Base-by-base conservation (phyloP, 2,329 filamentous ascomycete genomes). In the Xylaria sp. region DNA sequence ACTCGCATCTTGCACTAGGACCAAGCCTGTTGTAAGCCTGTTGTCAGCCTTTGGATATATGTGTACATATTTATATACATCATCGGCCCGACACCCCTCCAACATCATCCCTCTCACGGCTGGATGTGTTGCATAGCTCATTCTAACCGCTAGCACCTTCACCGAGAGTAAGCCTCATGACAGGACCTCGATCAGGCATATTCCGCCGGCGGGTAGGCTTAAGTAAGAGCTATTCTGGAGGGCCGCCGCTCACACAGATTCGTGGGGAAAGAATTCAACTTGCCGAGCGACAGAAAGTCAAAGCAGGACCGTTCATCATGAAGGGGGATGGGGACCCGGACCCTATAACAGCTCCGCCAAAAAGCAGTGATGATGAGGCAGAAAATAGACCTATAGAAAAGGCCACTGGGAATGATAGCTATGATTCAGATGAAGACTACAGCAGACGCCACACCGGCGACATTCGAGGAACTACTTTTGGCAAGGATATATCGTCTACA, bases 391-490 rank as follows among this genome's bases (percentile, higher is more conserved):
- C 33, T n/a, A 11, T 37, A 38, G 37, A 23, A 55, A 35, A 64
- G 62, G 25, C 27, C 3, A 10, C 15, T 21, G 2, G 48, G 38
- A n/a, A 54, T 23, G 56, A 65, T 48, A 25, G 21, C 49, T 38
- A 63, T 25, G 63, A 67, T 55, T 68, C 66, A 21, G 66, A 70
- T 44, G 69, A 74, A 31, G 62, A 67, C n/a, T 69, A 74, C n/a
- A 69, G 75, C 17, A 60, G 57, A 25, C 64, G 58, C 31, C 58
- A 60, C n/a, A 64, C 67, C 4, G 75, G 68, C 15, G 63, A 72
- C 53, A 80, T 81, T 25, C 71, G 65, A 37, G 65, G 63, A 8
- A 78, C 75, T n/a, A 59, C 31, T 11, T 81, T 80, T 52, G 54
- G 23, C 27, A 43, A 43, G 6, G 37, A 55, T 25, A 53, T 46